These are phyloP conservation scores for Amyloporia xantha DNA, from an alignment of 768 basidiomycete genomes.

Conservation along the genomic window DNA sequence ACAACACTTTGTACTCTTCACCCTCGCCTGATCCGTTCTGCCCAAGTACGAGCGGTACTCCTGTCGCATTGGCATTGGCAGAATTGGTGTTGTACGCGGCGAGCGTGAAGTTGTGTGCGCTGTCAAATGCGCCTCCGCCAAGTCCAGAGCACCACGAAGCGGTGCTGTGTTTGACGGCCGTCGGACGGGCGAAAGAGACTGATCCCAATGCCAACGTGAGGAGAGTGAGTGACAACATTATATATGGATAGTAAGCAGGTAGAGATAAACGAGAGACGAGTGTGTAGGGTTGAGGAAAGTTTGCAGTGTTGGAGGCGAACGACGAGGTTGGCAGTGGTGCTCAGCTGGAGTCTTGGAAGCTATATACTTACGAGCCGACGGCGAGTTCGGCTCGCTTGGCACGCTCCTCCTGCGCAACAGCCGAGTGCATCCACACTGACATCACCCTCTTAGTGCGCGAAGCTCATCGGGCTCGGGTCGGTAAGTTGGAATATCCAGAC, in stretches of 20 bases:
- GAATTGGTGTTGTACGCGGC: constrained; percentile 34
- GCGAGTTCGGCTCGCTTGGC: background rate
- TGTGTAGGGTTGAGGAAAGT: too few relatives aligned
- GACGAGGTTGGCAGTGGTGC: background rate
- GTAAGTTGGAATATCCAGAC: background rate
- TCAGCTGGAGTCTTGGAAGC: background rate
- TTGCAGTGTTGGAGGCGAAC: background rate
- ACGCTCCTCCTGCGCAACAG: background rate
- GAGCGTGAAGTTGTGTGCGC: constrained; percentile 37
- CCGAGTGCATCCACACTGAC: background rate
- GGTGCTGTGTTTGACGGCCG: background rate
- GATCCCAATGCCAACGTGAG: background rate
- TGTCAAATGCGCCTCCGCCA: constrained; percentile 11
- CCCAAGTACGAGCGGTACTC: constrained; percentile 39
- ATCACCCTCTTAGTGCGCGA: background rate
- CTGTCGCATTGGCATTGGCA: constrained; percentile 35
- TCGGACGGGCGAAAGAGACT: background rate
- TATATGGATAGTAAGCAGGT: background rate
- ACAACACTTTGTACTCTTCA: constrained; percentile 33
- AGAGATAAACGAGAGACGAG: background rate
- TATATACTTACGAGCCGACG: background rate
- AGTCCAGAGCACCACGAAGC: constrained; percentile 6
- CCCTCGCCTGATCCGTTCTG: constrained; percentile 22
- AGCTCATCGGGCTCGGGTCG: too few relatives aligned
- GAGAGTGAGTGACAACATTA: background rate